Conservation (phyloP, 73 alveolate genomes). For the Diophrys appendiculata region DNA sequence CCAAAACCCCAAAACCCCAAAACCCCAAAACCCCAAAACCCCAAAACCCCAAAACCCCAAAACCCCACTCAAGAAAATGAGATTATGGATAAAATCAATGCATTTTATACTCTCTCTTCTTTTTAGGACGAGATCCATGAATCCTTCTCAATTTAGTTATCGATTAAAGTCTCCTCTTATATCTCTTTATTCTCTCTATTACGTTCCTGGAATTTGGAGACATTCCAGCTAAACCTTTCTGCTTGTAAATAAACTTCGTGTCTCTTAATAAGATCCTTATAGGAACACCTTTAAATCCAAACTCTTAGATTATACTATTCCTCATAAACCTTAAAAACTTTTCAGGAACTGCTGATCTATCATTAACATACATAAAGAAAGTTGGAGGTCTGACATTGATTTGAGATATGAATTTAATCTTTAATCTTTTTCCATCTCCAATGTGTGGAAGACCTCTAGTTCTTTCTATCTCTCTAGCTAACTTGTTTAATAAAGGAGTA, state of each 20-base stretch:
- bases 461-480: background rate
- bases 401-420: conserved; percentile 57
- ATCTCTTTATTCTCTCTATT: conserved; percentile 21
- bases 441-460: background rate
- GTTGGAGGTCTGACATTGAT: conserved; percentile 89
- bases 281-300: conserved; percentile 87
- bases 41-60: no score
- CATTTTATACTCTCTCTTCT: background rate
- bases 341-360: conserved; percentile 58
- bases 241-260: conserved; percentile 27
- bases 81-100: no score
- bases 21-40: conserved; percentile 18
- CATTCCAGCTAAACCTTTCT: conserved; percentile 18
- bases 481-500: conserved; percentile 77
- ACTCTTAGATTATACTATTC: conserved; percentile 65
- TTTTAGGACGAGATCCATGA: no score
- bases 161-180: conserved; percentile 24
- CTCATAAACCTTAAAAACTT: conserved; percentile 65
- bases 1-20: conserved; percentile 29
- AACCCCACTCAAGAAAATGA: no score
- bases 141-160: background rate
- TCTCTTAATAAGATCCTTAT: conserved; percentile 79
- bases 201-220: conserved; percentile 23
- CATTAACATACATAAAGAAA: conserved; percentile 80
- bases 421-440: conserved; percentile 43